Percentiles rank a stretch among this genome's conserved stretches.
These are phyloP conservation scores for Trypanosoma lewisi DNA, from an alignment of 208 protist species.

Conservation along the genomic window DNA sequence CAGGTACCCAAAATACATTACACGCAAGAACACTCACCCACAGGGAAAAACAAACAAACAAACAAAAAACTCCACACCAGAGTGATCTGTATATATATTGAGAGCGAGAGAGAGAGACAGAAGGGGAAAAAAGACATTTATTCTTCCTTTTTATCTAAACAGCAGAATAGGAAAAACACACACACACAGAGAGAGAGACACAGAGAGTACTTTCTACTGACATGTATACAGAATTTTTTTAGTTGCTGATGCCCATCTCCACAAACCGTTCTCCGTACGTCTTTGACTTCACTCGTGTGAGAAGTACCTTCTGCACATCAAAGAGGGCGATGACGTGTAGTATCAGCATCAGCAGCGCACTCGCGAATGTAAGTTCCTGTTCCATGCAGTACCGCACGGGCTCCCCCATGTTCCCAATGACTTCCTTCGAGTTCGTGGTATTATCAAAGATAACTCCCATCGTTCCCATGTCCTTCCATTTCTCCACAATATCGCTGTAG, in stretches of 20 bases:
- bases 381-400: constrained; percentile 41
- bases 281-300: constrained; percentile 75
- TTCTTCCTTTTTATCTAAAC: too few relatives aligned
- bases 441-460: constrained; percentile 21
- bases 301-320: constrained; percentile 78
- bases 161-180: too few relatives aligned
- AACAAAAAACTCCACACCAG: constrained; percentile 13
- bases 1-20: too few relatives aligned
- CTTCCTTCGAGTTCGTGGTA: constrained; percentile 24
- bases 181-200: background rate
- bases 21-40: background rate
- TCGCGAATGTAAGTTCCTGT: constrained; percentile 53
- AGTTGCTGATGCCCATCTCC: constrained; percentile 84
- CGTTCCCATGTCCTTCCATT: constrained; percentile 14
- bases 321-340: constrained; percentile 71
- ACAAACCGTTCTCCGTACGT: constrained; percentile 83
- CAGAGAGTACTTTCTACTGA: constrained; percentile 13
- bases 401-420: constrained; percentile 53
- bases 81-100: background rate
- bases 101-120: background rate
- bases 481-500: constrained; percentile 26
- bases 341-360: constrained; percentile 53
- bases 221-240: constrained; percentile 5
- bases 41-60: background rate
- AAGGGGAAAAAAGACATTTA: too few relatives aligned